Conservation (phyloP, 371 early-diverging fungal species). For the Apophysomyces sp. region DNA sequence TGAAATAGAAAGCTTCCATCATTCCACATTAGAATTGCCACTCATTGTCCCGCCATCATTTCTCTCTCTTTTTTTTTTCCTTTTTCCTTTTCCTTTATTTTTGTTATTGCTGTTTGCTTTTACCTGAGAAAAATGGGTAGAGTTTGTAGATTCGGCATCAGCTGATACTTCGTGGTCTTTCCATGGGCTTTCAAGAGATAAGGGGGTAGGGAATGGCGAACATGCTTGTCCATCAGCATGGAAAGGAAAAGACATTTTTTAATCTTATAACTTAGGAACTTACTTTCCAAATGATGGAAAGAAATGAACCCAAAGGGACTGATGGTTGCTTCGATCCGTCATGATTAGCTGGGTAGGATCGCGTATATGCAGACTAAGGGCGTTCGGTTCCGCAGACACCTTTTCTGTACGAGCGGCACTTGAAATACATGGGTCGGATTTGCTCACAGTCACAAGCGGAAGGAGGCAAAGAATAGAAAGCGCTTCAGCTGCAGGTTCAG, state of each 20-base stretch:
- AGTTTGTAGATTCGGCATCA: neutral
- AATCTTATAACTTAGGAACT: neutral
- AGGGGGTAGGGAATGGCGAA: neutral
- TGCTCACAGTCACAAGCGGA: no score
- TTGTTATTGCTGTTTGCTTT: no score
- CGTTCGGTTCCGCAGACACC: no score
- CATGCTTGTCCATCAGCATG: neutral
- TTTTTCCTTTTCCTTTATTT: neutral
- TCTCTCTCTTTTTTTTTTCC: neutral
- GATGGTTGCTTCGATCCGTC: no score
- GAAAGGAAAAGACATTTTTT: neutral
- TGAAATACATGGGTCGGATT: no score
- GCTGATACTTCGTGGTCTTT: neutral
- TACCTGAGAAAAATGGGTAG: no score
- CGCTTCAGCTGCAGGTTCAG: no score
- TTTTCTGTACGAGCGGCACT: no score
- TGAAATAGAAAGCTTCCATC: no score
- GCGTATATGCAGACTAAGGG: neutral
- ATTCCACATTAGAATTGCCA: no score
- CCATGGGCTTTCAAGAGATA: neutral
- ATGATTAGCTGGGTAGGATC: neutral
- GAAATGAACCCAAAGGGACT: neutral
- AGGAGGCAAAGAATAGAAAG: no score
- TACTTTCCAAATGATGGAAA: slow-evolving; percentile 1
- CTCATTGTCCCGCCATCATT: neutral